Percentiles rank a stretch among this genome's conserved stretches.
phyloP scores from a whole-genome alignment of 129 eudicot genomes.

The Flaveria sonorensis region DNA sequence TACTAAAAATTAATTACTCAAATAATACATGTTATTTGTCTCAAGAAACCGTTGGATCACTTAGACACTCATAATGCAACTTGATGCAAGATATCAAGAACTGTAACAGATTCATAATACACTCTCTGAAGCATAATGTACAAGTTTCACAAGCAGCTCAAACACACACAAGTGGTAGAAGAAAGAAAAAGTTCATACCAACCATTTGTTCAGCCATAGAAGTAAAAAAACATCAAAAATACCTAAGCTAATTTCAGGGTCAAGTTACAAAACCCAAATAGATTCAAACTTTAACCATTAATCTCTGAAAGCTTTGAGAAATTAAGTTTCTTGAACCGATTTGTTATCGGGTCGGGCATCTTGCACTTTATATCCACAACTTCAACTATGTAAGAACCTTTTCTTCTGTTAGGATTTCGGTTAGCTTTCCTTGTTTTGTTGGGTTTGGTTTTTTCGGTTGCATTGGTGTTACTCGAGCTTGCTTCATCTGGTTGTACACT shows the following conservation, averaged over 20 bases:
- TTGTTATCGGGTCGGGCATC: constrained; percentile 65
- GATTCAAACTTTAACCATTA: constrained; percentile 36
- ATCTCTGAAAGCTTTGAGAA: constrained; percentile 54
- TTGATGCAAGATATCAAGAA: background rate
- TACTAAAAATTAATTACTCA: no score
- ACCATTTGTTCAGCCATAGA: constrained; percentile 72
- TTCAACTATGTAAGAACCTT: constrained; percentile 59
- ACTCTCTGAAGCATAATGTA: constrained; percentile 18
- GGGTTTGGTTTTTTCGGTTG: constrained; percentile 34
- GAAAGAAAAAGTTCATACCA: constrained; percentile 56
- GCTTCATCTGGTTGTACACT: constrained; percentile 49
- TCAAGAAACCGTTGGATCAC: no score
- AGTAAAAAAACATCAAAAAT: constrained; percentile 32
- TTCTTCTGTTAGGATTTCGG: constrained; percentile 64
- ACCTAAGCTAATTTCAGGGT: constrained; percentile 40
- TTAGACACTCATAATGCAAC: no score
- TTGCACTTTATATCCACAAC: constrained; percentile 89
- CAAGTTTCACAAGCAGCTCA: constrained; percentile 14
- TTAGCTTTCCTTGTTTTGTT: constrained; percentile 39
- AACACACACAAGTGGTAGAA: constrained; percentile 27
- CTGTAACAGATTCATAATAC: constrained; percentile 39
- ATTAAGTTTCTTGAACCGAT: constrained; percentile 71
- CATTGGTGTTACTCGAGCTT: constrained; percentile 48
- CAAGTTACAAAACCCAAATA: constrained; percentile 51
- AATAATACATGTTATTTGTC: no score